A percentile compares a stretch with the other conserved stretches of the same genome.
These are phyloP conservation scores for Ilyonectria destructans DNA, from an alignment of 2,329 filamentous ascomycete species.

Conservation along the genomic window DNA sequence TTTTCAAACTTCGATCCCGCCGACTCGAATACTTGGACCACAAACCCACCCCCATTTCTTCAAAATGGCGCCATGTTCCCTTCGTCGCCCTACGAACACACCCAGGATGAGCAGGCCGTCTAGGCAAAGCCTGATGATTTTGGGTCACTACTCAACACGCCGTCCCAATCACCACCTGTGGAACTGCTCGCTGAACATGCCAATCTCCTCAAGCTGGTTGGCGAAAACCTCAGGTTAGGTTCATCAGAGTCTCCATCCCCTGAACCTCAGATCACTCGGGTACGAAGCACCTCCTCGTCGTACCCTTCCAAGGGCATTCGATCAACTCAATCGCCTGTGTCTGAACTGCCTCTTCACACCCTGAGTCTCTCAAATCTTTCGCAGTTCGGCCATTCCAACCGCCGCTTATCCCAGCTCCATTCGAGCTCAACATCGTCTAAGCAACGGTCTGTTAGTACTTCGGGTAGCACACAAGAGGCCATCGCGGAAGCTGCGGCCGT, in stretches of 20 bases:
- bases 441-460: constrained; percentile 24
- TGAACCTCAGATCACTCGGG: constrained; percentile 19
- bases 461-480: constrained; percentile 39
- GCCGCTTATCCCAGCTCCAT: constrained; percentile 50
- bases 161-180: constrained; percentile 6
- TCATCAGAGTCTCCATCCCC: constrained; percentile 35
- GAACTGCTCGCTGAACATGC: constrained; percentile 40
- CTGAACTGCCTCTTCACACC: constrained; percentile 38
- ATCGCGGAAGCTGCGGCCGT: constrained; percentile 47
- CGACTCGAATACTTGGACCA: constrained; percentile 32
- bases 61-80: constrained; percentile 26
- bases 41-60: constrained; percentile 32
- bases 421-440: constrained; percentile 48
- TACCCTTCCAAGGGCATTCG: constrained; percentile 48
- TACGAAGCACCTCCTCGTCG: constrained; percentile 53
- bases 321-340: constrained; percentile 51
- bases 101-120: constrained; percentile 33
- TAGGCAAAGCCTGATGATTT: constrained; percentile 26
- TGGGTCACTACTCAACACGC: constrained; percentile 13
- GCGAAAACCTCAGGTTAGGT: constrained; percentile 29
- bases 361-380: constrained; percentile 51
- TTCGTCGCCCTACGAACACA: constrained; percentile 6
- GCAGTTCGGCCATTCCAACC: constrained; percentile 50
- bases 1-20: constrained; percentile 16
- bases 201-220: constrained; percentile 38